Evolutionary conservation across 805 yeast genomes (phyloP).

Genomic region (Lachancea meyersii): DNA sequence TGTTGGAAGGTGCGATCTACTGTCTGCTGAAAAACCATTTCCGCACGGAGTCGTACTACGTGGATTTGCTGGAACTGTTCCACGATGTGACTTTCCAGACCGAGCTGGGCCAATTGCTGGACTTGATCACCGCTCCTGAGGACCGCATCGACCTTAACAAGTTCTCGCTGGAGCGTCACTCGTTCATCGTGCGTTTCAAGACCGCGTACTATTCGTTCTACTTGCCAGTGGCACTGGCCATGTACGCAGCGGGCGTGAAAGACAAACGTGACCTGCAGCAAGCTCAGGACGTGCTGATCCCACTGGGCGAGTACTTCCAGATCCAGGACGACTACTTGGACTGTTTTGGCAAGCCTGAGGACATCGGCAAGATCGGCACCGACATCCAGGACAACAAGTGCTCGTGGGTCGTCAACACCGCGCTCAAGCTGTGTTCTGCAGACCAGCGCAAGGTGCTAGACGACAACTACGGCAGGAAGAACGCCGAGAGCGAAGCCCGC

Average conservation of each 20-base stretch:
- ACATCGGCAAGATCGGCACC: conserved; percentile 97
- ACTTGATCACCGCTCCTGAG: conserved; percentile 95
- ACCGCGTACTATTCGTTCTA: conserved; percentile 97
- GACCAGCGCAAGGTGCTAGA: conserved; percentile 82
- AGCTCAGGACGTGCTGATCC: conserved; percentile 80
- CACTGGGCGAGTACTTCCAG: conserved; percentile 97
- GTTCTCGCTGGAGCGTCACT: conserved; percentile 83
- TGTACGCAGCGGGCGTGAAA: conserved; percentile 81
- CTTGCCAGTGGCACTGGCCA: conserved; percentile 93
- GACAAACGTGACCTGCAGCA: conserved; percentile 74
- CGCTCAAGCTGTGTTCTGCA: conserved; percentile 67
- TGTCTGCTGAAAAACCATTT: conserved; percentile 83
- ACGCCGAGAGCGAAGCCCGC: conserved; percentile 55
- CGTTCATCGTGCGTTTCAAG: conserved; percentile 91
- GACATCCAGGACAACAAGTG: conserved; percentile 98
- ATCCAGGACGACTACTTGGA: conserved; percentile 96
- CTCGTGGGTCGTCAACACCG: conserved; percentile 95
- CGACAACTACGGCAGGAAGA: conserved; percentile 83
- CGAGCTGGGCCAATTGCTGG: conserved; percentile 93
- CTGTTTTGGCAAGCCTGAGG: conserved; percentile 95
- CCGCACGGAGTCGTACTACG: conserved; percentile 73
- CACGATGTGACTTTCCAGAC: conserved; percentile 98
- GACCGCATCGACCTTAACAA: conserved; percentile 83
- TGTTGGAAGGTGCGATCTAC: conserved; percentile 94
- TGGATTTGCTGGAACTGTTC: conserved; percentile 85